Percentiles rank a stretch among this genome's conserved stretches.
These are phyloP conservation scores for Lepiota venenata DNA, from an alignment of 768 basidiomycete species.

Conservation along the genomic window DNA sequence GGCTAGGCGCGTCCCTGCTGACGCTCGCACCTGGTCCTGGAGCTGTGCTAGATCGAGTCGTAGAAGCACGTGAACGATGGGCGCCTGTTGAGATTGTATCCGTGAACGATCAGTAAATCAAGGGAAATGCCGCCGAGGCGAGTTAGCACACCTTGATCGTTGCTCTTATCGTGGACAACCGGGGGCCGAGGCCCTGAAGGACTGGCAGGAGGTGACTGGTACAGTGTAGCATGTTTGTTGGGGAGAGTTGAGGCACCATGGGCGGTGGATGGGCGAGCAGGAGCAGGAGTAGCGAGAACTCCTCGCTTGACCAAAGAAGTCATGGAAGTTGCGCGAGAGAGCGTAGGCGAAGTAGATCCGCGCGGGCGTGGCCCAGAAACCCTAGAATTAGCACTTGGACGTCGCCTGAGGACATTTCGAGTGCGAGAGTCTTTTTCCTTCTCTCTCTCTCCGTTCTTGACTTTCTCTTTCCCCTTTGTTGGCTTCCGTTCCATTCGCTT, in stretches of 20 bases:
- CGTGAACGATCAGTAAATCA: background rate
- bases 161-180: no score
- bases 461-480: no score
- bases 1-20: background rate
- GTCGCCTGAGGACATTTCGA: conserved; percentile 1
- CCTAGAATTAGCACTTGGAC: background rate
- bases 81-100: background rate
- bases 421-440: background rate
- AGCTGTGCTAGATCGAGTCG: background rate
- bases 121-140: background rate
- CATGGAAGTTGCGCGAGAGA: conserved; percentile 2
- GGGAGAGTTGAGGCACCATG: background rate
- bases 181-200: no score
- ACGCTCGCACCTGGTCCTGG: background rate
- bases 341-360: background rate
- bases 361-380: background rate
- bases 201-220: no score
- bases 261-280: background rate
- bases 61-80: background rate
- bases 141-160: background rate
- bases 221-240: background rate
- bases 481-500: background rate
- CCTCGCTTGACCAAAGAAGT: background rate
- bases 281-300: background rate
- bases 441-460: background rate